A percentile compares a stretch with the other conserved stretches of the same genome.
Conservation (phyloP, 805 yeast genomes). For the Pichia manshurica region DNA sequence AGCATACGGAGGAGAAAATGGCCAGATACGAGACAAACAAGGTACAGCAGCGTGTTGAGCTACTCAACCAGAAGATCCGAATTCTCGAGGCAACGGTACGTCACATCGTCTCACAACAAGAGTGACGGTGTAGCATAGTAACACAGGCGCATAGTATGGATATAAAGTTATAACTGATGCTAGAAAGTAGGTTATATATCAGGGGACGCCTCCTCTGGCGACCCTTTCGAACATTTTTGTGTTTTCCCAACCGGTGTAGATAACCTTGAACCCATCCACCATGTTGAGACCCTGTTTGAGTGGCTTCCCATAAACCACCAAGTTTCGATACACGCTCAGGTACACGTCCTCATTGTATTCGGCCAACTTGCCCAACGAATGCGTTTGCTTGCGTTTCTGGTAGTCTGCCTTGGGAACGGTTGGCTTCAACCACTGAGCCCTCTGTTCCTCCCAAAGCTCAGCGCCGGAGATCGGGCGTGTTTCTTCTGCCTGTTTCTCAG, state of each 20-base stretch:
- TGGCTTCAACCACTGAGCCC: conserved; percentile 61
- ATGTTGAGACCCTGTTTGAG: conserved; percentile 69
- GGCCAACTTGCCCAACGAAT: conserved; percentile 32
- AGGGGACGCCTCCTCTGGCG: conserved; percentile 18
- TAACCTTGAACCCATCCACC: conserved; percentile 61
- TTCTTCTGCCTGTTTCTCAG: too few relatives aligned
- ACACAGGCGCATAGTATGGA: too few relatives aligned
- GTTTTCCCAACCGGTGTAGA: conserved; percentile 82
- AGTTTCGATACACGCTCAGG: conserved; percentile 55
- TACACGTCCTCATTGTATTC: conserved; percentile 33
- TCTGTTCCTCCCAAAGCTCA: conserved; percentile 61
- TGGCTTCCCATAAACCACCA: conserved; percentile 65
- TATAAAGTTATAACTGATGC: too few relatives aligned
- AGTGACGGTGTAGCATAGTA: too few relatives aligned
- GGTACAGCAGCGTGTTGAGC: conserved; percentile 56
- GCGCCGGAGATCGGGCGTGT: conserved; percentile 26
- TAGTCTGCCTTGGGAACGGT: conserved; percentile 12
- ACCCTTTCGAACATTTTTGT: conserved; percentile 53
- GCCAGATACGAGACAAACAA: conserved; percentile 8
- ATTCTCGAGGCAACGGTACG: conserved; percentile 56
- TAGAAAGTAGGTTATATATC: neutral
- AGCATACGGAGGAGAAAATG: conserved; percentile 12
- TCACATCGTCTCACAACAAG: conserved; percentile 23
- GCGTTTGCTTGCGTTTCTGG: conserved; percentile 4
- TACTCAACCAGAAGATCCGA: conserved; percentile 64